Evolutionary conservation across 805 yeast species (phyloP), one percentile per base, ranked within the genome.

Genomic region (Wickerhamomyces tratensis): DNA sequence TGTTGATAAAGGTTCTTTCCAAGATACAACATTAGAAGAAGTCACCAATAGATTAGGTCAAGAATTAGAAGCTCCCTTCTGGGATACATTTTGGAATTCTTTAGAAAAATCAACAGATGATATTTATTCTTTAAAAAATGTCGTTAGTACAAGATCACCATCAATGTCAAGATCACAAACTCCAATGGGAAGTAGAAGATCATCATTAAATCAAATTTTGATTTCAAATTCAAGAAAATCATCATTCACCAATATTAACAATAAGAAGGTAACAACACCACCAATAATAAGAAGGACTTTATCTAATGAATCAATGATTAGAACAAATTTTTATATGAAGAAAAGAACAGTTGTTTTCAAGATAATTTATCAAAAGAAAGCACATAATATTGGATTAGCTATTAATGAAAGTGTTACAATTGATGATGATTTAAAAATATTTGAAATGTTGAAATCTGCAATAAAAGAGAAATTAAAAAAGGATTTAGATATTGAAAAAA

Each of bases 51-150:
- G 57, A 37, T 42, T 54, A 1, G 38, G 37, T 13, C 48, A 49
- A 4, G 59, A 55, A 34, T 56, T 41, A 14, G 44, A 41, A 41
- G 48, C 48, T 25, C 61, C 52, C 8, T 42, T 51, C 7, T 63
- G 57, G 67, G 63, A 49, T 40, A 53, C 45, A 41, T 58, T 53
- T 44, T 63, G 63, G 68, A 59, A 40, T 41, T 51, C 57, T 4
- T 46, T 60, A 46, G 62, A 59, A 34, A 53, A 50, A 39, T 56
- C 61, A 5, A 52, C 48, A 15, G 59, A 52, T 35, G 61, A 57
- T 34, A 50, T 56, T 34, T 54, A 55, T 25, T 43, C 35, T 36
- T 45, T 58, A 42, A 54, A 53, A 40, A 45, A 49, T 35, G 50
- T 57, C 29, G 34, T 27, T 34, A 43, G 52, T 2, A 15, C 40